phyloP scores from a whole-genome alignment of 257 asterid species.

The Solanum rostratum region DNA sequence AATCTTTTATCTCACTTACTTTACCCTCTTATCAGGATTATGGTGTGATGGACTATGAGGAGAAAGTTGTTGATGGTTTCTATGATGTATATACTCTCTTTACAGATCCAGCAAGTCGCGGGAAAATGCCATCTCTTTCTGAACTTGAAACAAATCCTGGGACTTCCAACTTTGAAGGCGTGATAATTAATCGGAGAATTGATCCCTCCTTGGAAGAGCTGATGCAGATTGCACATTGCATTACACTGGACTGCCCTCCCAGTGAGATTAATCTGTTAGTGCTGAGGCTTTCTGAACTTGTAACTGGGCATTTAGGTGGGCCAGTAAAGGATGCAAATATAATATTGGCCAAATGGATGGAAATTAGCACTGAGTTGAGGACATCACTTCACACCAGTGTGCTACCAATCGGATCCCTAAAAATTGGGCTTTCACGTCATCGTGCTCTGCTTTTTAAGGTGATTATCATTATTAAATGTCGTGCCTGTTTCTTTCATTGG shows the following conservation, averaged over 20 bases:
- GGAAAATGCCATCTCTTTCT: constrained; percentile 86
- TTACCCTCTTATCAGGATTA: constrained; percentile 42
- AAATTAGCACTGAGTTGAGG: constrained; percentile 72
- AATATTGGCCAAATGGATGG: constrained; percentile 74
- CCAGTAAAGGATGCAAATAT: constrained; percentile 82
- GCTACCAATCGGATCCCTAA: constrained; percentile 84
- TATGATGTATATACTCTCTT: constrained; percentile 77
- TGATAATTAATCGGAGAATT: constrained; percentile 60
- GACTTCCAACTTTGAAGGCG: constrained; percentile 69
- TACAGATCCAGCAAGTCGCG: constrained; percentile 49
- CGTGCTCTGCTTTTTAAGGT: constrained; percentile 98
- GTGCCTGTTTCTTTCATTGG: not conserved
- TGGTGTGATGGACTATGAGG: constrained; percentile 79
- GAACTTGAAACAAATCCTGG: constrained; percentile 69
- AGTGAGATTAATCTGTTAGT: constrained; percentile 49
- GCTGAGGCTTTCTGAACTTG: constrained; percentile 93
- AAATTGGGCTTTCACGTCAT: constrained; percentile 87
- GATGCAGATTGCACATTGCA: constrained; percentile 79
- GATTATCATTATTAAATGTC: constrained; percentile 4
- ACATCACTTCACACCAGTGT: constrained; percentile 85
- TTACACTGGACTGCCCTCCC: constrained; percentile 57
- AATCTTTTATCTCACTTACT: not conserved
- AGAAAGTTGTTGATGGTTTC: constrained; percentile 91
- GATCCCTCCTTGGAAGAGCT: constrained; percentile 92
- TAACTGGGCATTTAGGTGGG: constrained; percentile 84